Evolutionary conservation across 192 early-diverging fungal genomes (phyloP), one percentile per base, ranked within the genome.

Genomic region (Backusella liffmaniae): DNA sequence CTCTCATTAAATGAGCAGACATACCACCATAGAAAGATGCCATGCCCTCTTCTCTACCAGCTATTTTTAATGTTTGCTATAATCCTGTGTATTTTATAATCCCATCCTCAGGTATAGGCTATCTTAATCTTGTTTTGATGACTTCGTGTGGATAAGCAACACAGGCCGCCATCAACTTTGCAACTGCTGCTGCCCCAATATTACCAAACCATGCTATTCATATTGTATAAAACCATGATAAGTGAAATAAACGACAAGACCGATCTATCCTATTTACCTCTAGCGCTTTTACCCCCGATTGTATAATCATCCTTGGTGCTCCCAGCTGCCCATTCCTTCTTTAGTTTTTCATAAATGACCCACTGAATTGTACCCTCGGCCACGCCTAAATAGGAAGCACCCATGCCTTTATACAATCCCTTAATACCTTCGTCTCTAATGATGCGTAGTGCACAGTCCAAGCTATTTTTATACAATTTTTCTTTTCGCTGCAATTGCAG

Each of bases 81-180:
- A 99, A 76, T 7, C 96, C 95, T 16, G 78, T 91, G 78, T 97
- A 98, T 82, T 94, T 95, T 16, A 78, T 77, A 1, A 84, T 72
- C 36, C 92, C 93, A 69, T 88, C 81, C 39, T 86, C 90, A 3
- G 86, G 84, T 59, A 59, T 59, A 0, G 96, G 95, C 78, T 99
- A 93, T 70, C 97, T 85, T 75, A 97, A 56, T 32, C 97, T 87
- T 15, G 97, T 99, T n/a, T 96, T 84, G 62, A 97, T 80, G 0
- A 97, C 97, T 82, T 99, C 97, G 75, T 99, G 97, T 36, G 97
- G 97, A 78, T 99, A 99, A 1, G 97, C 94, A 30, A 93, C 78
- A 23, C 93, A 85, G 13, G 96, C 94, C 0, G 97, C 96, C 41
- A 94, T 75, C 36, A 98, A 86, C 71, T 99, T 99, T 41, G 97